Evolutionary conservation across 1,139 yeast genomes (phyloP).

Genomic region (Hanseniaspora sp.): DNA sequence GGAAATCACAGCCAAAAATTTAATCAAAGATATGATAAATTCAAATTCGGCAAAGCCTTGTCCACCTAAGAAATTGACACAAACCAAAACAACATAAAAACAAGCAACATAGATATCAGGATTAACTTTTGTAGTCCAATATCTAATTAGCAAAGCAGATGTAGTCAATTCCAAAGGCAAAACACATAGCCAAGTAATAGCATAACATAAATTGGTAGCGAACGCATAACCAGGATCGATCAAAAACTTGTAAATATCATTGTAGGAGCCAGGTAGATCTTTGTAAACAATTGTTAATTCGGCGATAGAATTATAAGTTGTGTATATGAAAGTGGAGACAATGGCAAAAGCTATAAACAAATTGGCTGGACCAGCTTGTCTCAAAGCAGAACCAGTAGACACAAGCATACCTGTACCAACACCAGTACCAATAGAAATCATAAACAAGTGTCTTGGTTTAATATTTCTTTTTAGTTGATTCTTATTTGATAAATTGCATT

Average conservation of each 20-base stretch:
- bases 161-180: conserved; percentile 69
- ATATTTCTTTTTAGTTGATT: conserved; percentile 38
- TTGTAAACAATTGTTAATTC: conserved; percentile 68
- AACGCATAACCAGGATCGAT: conserved; percentile 71
- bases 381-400: conserved; percentile 60
- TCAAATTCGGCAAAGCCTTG: conserved; percentile 69
- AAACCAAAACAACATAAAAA: conserved; percentile 50
- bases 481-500: conserved; percentile 3
- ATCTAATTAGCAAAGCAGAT: conserved; percentile 58
- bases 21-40: conserved; percentile 47
- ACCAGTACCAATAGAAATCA: conserved; percentile 77
- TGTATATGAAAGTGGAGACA: conserved; percentile 58
- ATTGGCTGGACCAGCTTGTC: conserved; percentile 73
- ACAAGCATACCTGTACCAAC: conserved; percentile 72
- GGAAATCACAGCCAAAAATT: conserved; percentile 51
- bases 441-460: conserved; percentile 42
- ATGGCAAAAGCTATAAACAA: conserved; percentile 57
- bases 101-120: conserved; percentile 58
- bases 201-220: conserved; percentile 71
- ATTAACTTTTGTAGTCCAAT: conserved; percentile 50
- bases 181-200: conserved; percentile 66
- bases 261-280: conserved; percentile 71
- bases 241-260: conserved; percentile 53
- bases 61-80: conserved; percentile 56
- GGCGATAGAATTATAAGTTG: conserved; percentile 74